phyloP scores from a whole-genome alignment of 371 early-diverging fungal genomes.

The Mortierella sp. region DNA sequence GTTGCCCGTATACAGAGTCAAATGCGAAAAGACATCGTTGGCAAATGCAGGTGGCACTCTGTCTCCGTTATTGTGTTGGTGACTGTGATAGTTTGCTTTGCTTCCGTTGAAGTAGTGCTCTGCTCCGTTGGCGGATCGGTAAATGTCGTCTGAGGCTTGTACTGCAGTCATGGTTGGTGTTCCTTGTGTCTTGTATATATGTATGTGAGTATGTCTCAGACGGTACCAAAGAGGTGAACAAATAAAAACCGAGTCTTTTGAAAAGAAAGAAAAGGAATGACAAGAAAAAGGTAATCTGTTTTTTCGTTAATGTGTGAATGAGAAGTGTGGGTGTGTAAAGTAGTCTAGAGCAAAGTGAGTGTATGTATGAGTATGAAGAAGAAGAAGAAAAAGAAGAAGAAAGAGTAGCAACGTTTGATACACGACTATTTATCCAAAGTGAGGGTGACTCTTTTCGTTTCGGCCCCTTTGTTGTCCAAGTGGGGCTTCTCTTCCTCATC shows the following conservation, averaged over 20 bases:
- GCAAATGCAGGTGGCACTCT: slow-evolving; percentile 18
- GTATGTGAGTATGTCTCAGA: not conserved
- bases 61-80: not conserved
- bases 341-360: not conserved
- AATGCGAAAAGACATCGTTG: slow-evolving; percentile 52
- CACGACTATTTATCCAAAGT: not conserved
- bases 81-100: not conserved
- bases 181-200: too few relatives aligned
- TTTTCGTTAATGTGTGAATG: not conserved
- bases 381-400: not conserved
- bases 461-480: not conserved
- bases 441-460: not conserved
- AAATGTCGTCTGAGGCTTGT: slow-evolving; percentile 17
- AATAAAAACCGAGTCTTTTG: not conserved
- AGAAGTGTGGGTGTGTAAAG: slow-evolving; percentile 31
- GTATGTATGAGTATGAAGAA: not conserved
- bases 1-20: slow-evolving; percentile 70
- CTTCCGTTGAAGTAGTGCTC: not conserved
- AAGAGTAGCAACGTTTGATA: not conserved
- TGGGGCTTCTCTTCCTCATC: too few relatives aligned
- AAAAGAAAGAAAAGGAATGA: slow-evolving; percentile 2
- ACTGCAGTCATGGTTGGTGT: slow-evolving; percentile 32
- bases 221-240: not conserved
- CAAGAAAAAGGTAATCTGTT: not conserved
- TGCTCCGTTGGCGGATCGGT: slow-evolving; percentile 1